A percentile compares a stretch with the other conserved stretches of the same genome.
Conservation (phyloP, 352 stramenopile species). For the Pythium monospermum region DNA sequence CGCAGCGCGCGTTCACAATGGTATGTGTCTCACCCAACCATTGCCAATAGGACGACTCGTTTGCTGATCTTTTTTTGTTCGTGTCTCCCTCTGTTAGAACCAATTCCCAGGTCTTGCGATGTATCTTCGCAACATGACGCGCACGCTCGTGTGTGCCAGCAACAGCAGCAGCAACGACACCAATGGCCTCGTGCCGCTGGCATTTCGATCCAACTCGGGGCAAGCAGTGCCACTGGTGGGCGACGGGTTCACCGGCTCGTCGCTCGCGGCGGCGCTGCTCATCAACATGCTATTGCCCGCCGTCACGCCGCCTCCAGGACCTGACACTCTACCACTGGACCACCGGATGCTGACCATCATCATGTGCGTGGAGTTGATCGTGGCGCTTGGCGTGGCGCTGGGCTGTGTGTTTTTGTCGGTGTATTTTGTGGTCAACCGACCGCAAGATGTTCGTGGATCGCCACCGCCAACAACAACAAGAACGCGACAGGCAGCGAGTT, state of each 20-base stretch:
- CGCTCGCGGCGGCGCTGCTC: slow-evolving; percentile 49
- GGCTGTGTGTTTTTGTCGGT: slow-evolving; percentile 83
- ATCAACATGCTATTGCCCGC: slow-evolving; percentile 73
- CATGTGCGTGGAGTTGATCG: slow-evolving; percentile 83
- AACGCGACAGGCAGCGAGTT: too few species aligned
- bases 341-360: slow-evolving; percentile 80
- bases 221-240: slow-evolving; percentile 32
- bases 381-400: slow-evolving; percentile 76
- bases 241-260: slow-evolving; percentile 51
- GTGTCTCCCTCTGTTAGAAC: slow-evolving; percentile 37
- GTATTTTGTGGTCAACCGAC: slow-evolving; percentile 85
- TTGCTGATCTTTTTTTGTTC: background rate
- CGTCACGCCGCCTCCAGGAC: slow-evolving; percentile 62
- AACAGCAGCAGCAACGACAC: slow-evolving; percentile 15
- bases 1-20: slow-evolving; percentile 60
- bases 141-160: slow-evolving; percentile 49
- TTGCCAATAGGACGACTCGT: background rate
- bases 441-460: slow-evolving; percentile 43
- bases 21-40: slow-evolving; percentile 26
- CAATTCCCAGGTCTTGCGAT: slow-evolving; percentile 60
- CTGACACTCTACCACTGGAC: slow-evolving; percentile 72
- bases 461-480: background rate
- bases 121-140: slow-evolving; percentile 76
- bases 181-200: slow-evolving; percentile 26
- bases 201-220: slow-evolving; percentile 42